A percentile compares a stretch with the other conserved stretches of the same genome.
These are phyloP conservation scores for Geosiphon pyriformis DNA, from an alignment of 192 early-diverging fungal genomes.

Conservation along the genomic window DNA sequence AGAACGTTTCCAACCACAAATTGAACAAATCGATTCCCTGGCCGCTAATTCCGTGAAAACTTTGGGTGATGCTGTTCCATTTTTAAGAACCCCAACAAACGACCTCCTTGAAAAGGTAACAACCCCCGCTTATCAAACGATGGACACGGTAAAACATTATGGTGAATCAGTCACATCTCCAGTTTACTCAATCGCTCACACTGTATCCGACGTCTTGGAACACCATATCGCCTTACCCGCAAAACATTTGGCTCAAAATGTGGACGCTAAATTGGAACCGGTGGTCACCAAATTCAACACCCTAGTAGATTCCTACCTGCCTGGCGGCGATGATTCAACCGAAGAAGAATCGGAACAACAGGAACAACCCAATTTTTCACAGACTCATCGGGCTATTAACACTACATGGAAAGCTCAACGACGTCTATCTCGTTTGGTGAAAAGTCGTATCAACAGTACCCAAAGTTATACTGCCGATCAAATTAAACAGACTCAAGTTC, in stretches of 20 bases:
- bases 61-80: slow-evolving; percentile 55
- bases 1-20: slow-evolving; percentile 45
- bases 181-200: no score
- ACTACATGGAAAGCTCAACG: slow-evolving; percentile 25
- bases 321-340: slow-evolving; percentile 30
- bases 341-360: slow-evolving; percentile 27
- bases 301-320: slow-evolving; percentile 35
- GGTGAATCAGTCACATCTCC: no score
- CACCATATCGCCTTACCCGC: slow-evolving; percentile 54
- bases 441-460: background rate
- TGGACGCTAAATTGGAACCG: slow-evolving; percentile 21
- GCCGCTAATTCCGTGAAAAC: slow-evolving; percentile 61
- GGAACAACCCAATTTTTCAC: slow-evolving; percentile 31
- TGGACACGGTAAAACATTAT: slow-evolving; percentile 46
- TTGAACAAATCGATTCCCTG: slow-evolving; percentile 51
- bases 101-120: slow-evolving; percentile 56
- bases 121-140: slow-evolving; percentile 45
- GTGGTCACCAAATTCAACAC: slow-evolving; percentile 55
- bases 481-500: slow-evolving; percentile 4
- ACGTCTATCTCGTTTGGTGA: slow-evolving; percentile 24
- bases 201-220: no score
- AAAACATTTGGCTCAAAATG: slow-evolving; percentile 42
- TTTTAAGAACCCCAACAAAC: slow-evolving; percentile 53
- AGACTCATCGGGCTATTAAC: slow-evolving; percentile 30
- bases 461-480: background rate